phyloP scores from a whole-genome alignment of 805 yeast genomes.

The Starmerella sirachaensis region DNA sequence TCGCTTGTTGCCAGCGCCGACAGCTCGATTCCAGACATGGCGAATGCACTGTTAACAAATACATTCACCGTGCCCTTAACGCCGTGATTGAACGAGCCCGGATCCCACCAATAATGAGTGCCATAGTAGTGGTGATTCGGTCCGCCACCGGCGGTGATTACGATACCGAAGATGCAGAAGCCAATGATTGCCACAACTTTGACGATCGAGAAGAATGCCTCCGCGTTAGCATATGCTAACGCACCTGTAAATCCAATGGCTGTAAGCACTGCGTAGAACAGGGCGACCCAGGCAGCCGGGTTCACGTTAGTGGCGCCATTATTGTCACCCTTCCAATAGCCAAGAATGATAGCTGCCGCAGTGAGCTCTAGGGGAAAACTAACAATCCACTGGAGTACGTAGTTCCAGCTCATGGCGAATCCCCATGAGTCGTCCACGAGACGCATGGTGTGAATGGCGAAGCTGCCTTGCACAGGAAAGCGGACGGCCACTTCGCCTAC shows the following conservation, averaged over 20 bases:
- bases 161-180: slow-evolving; percentile 45
- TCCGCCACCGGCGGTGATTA: slow-evolving; percentile 47
- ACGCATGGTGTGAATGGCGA: slow-evolving; percentile 44
- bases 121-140: slow-evolving; percentile 47
- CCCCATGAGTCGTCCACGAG: slow-evolving; percentile 53
- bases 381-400: slow-evolving; percentile 47
- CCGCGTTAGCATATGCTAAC: slow-evolving; percentile 49
- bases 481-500: slow-evolving; percentile 58
- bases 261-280: slow-evolving; percentile 41
- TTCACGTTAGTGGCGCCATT: slow-evolving; percentile 51
- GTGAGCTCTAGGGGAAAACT: slow-evolving; percentile 52
- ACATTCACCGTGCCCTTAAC: slow-evolving; percentile 55
- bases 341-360: slow-evolving; percentile 44
- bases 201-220: slow-evolving; percentile 41
- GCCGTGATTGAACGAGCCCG: slow-evolving; percentile 51
- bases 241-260: slow-evolving; percentile 41
- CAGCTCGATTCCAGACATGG: slow-evolving; percentile 65
- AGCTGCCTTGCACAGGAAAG: slow-evolving; percentile 50
- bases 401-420: slow-evolving; percentile 57
- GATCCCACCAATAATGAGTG: slow-evolving; percentile 47
- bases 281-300: slow-evolving; percentile 41
- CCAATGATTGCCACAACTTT: slow-evolving; percentile 47
- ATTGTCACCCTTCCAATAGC: slow-evolving; percentile 38
- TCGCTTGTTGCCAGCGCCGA: slow-evolving; percentile 70
- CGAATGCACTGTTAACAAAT: slow-evolving; percentile 55